Percentiles rank a stretch among this genome's conserved stretches.
These are phyloP conservation scores for Hemileia vastatrix DNA, from an alignment of 1,284 basidiomycete genomes.

Conservation along the genomic window DNA sequence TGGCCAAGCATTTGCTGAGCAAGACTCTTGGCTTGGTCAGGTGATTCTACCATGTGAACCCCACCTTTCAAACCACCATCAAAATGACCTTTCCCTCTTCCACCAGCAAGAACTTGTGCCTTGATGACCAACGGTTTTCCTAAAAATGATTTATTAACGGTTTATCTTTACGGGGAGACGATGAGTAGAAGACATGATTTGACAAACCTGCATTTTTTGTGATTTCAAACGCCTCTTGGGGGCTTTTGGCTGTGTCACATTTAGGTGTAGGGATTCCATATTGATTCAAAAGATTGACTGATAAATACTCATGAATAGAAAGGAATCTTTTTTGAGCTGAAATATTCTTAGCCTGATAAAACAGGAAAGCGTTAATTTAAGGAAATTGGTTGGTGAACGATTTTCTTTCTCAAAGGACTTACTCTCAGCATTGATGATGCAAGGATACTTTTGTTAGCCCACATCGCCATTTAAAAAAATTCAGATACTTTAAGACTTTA, in stretches of 20 bases:
- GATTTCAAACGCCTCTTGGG: constrained; percentile 80
- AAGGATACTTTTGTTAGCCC: too few species aligned
- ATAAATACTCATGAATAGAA: constrained; percentile 98
- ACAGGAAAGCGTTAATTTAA: too few species aligned
- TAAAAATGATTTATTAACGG: neutral
- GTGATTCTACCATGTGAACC: constrained; percentile 88
- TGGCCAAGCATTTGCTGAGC: constrained; percentile 90
- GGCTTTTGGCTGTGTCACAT: constrained; percentile 73
- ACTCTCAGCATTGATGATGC: too few species aligned
- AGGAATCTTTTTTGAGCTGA: constrained; percentile 79
- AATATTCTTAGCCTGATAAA: too few species aligned
- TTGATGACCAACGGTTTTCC: constrained; percentile 67
- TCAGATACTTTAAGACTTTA: too few species aligned
- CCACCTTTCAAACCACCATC: constrained; percentile 87
- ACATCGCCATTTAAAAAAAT: too few species aligned
- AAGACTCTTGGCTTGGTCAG: constrained; percentile 75
- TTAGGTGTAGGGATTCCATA: constrained; percentile 96
- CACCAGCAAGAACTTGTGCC: constrained; percentile 96
- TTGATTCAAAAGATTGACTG: constrained; percentile 87
- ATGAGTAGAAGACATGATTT: neutral
- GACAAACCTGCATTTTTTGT: constrained; percentile 70
- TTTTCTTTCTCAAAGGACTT: too few species aligned
- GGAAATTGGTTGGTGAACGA: too few species aligned
- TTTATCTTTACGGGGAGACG: neutral
- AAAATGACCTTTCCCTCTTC: constrained; percentile 96